These are phyloP conservation scores for Solanum acaule DNA, from an alignment of 257 asterid genomes.

Conservation along the genomic window DNA sequence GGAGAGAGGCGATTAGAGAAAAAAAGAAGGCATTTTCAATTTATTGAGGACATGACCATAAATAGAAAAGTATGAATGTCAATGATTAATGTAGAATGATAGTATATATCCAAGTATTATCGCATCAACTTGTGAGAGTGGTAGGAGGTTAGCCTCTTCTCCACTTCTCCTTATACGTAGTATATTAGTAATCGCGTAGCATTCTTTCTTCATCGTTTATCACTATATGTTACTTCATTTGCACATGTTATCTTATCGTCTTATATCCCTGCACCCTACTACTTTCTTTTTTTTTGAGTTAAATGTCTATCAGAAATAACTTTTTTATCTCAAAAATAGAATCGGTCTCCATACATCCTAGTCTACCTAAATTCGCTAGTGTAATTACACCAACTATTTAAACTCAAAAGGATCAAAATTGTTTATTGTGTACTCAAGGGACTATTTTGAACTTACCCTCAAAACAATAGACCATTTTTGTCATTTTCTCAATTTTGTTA, in stretches of 20 bases:
- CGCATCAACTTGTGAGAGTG: background rate
- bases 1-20: background rate
- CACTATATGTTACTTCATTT: background rate
- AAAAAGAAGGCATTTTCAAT: too few relatives aligned
- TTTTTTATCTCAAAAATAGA: too few relatives aligned
- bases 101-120: background rate
- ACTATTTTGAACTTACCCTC: background rate
- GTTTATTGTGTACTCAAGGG: background rate
- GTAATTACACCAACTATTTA: too few relatives aligned
- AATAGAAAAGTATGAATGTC: background rate
- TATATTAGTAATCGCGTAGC: too few relatives aligned
- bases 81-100: too few relatives aligned
- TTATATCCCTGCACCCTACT: background rate
- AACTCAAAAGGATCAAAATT: background rate
- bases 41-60: background rate
- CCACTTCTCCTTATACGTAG: background rate
- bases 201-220: too few relatives aligned
- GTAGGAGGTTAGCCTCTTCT: background rate
- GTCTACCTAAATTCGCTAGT: background rate
- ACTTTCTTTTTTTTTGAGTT: background rate
- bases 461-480: background rate
- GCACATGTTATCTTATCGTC: background rate
- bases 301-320: rapidly evolving
- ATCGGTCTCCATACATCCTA: too few relatives aligned
- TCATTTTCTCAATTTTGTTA: background rate